Evolutionary conservation across 495 filamentous ascomycete genomes (phyloP), one percentile per base, ranked within the genome.

Genomic region (Paragyromitra xinjiangensis): DNA sequence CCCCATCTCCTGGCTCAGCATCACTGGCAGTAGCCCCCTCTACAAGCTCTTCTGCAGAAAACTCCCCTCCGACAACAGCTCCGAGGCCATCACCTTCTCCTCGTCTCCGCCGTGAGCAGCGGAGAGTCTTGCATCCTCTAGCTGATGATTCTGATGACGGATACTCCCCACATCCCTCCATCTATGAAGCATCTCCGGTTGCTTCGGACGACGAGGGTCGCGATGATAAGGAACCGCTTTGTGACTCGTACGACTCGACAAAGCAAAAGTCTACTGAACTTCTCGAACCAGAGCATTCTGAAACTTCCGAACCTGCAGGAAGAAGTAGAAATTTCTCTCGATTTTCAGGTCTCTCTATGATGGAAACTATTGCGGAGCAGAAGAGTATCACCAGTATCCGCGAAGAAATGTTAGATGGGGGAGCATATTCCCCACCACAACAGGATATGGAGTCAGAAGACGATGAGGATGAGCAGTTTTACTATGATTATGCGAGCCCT

Each of bases 121-220:
- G 80, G 7, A 82, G 75, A 61, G 75, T 63, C 29, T 50, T 82
- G 63, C 75, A 71, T 40, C 80, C 80, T 48, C 42, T 79, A 42
- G 71, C 76, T 8, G 81, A 82, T 68, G 80, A 79, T 50, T 82
- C 80, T n/a, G 81, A 82, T 42, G 81, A 82, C 64, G 80, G 77
- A 55, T 81, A 79, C 68, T 82, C 81, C 26, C 74, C 81, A 29
- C 81, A 82, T 62, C 80, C 81, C 48, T 80, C 75, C 53, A 82
- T 82, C 64, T 82, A 82, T 75, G 81, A 82, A 48, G 81, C 81
- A 22, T 81, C 80, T 29, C 81, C 81, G 3, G 80, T 82, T n/a
- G 81, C 76, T 45, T 82, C 80, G 14, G 75, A 75, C 24, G 75
- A 73, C 16, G 80, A 82, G 58, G 34, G 71, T 29, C 63, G 48